These are phyloP conservation scores for Brassica cretica DNA, from an alignment of 345 rosid species.

Conservation along the genomic window DNA sequence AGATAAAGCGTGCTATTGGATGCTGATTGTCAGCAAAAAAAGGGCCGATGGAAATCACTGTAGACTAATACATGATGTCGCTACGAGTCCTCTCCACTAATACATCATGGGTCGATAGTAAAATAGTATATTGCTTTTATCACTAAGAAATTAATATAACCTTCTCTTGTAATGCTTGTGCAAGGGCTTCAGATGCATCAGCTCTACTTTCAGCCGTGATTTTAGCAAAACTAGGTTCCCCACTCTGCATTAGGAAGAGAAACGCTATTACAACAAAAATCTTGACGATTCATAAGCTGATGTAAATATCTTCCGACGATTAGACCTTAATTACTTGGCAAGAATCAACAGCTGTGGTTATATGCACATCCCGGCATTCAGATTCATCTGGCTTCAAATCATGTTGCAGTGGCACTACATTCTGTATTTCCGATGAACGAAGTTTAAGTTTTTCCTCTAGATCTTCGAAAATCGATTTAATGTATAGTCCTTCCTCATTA, in stretches of 20 bases:
- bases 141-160: constrained; percentile 35
- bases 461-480: constrained; percentile 45
- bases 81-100: neutral
- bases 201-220: constrained; percentile 38
- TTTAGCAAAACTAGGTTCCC: constrained; percentile 28
- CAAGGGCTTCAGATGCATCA: constrained; percentile 55
- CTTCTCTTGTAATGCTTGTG: constrained; percentile 90
- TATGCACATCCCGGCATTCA: constrained; percentile 62
- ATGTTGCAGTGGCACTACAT: constrained; percentile 38
- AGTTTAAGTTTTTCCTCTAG: constrained; percentile 54
- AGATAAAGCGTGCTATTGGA: constrained; percentile 9
- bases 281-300: constrained; percentile 4
- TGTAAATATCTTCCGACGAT: neutral
- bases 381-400: constrained; percentile 50
- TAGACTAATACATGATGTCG: constrained; percentile 3
- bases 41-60: neutral
- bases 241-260: constrained; percentile 47
- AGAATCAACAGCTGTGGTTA: constrained; percentile 44
- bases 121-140: neutral
- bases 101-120: constrained; percentile 7
- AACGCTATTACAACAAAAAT: neutral
- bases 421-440: constrained; percentile 38
- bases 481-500: constrained; percentile 54
- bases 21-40: neutral
- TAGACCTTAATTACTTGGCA: constrained; percentile 48